phyloP scores from a whole-genome alignment of 257 asterid species.

The Nicotiana benthamiana region DNA sequence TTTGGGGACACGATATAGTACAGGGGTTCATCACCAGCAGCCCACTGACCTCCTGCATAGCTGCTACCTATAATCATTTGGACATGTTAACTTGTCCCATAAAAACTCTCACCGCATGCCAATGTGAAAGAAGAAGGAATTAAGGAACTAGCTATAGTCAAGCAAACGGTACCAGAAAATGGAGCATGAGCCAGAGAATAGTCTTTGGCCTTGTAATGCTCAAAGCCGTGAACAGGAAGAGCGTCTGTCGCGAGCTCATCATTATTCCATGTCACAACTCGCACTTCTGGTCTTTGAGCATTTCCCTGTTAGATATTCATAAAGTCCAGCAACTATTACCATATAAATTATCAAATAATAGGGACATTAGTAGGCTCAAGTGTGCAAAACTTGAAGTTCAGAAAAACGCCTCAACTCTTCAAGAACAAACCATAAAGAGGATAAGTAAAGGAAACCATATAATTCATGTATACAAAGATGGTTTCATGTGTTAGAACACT shows the following conservation, averaged over 20 bases:
- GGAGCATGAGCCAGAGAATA: constrained; percentile 97
- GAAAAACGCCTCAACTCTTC: not conserved
- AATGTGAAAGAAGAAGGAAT: not conserved
- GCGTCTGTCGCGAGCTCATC: constrained; percentile 98
- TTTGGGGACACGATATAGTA: constrained; percentile 94
- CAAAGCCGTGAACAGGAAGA: constrained; percentile 87
- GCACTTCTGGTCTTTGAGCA: constrained; percentile 99
- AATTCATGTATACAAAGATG: not conserved
- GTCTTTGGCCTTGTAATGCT: constrained; percentile 98
- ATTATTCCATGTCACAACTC: constrained; percentile 83
- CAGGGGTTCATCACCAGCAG: constrained; percentile 97
- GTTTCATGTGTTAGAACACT: constrained; percentile 4
- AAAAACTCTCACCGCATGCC: not conserved
- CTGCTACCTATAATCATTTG: constrained; percentile 70
- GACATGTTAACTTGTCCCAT: not conserved
- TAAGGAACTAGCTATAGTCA: not conserved
- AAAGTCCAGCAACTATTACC: not conserved
- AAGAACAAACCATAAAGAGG: not conserved
- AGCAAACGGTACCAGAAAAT: constrained; percentile 54
- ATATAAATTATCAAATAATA: not conserved
- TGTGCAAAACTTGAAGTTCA: constrained; percentile 4
- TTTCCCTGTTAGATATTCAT: constrained; percentile 52
- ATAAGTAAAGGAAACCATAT: not conserved
- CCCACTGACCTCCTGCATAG: constrained; percentile 98
- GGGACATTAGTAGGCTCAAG: not conserved